phyloP scores from a whole-genome alignment of 306 rosid species.

The Quercus aquifolioides region DNA sequence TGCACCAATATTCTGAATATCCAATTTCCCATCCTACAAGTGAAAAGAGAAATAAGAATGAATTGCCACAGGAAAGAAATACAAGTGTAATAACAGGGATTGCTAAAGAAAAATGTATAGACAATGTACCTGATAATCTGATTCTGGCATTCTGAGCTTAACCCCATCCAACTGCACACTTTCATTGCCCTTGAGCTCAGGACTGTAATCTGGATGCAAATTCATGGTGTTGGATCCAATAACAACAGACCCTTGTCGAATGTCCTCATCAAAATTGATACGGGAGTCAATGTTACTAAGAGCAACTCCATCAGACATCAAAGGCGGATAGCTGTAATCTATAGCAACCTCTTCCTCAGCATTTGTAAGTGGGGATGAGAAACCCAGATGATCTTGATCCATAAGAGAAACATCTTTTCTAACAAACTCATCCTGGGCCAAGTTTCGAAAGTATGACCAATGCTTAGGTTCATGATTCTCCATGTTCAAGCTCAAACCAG shows the following conservation, averaged over 20 bases:
- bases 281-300: conserved; percentile 41
- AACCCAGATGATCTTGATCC: conserved; percentile 75
- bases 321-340: conserved; percentile 53
- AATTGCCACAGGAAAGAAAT: conserved; percentile 16
- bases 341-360: conserved; percentile 36
- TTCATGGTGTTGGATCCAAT: conserved; percentile 27
- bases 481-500: conserved; percentile 64
- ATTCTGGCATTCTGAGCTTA: conserved; percentile 44
- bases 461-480: conserved; percentile 73
- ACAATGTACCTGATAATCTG: conserved; percentile 49
- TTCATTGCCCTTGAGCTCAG: conserved; percentile 43
- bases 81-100: background rate
- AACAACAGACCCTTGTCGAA: conserved; percentile 37
- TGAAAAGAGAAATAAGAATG: conserved; percentile 28
- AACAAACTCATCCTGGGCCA: conserved; percentile 68
- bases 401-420: conserved; percentile 65
- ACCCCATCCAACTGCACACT: conserved; percentile 62
- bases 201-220: conserved; percentile 42
- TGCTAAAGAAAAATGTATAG: conserved; percentile 6
- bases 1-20: conserved; percentile 35
- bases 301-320: conserved; percentile 47
- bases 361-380: conserved; percentile 38
- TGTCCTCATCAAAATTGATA: conserved; percentile 45
- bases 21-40: conserved; percentile 57
- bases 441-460: conserved; percentile 80